Evolutionary conservation across 2,329 filamentous ascomycete genomes (phyloP), one percentile per base, ranked within the genome.

Genomic region (Sclerotinia glacialis): DNA sequence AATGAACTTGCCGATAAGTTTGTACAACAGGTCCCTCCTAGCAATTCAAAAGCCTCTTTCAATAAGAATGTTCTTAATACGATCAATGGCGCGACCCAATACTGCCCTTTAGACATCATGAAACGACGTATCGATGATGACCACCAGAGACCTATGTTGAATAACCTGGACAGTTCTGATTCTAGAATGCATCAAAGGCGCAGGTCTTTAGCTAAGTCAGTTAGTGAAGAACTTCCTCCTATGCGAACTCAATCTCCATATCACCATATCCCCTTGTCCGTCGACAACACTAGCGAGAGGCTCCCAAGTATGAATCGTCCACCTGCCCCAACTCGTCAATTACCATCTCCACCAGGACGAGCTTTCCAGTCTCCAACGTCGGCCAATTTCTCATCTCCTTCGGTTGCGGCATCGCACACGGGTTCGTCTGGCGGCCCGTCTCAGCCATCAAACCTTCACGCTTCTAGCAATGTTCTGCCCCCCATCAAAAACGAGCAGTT

Each of bases 321-420:
- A 14, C 69, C 71, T n/a, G 69, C 72, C 26, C 70, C 69, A 34
- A 72, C 67, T 59, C 71, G 72, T n/a, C 75, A 76, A 34, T 66
- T 76, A 40, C 71, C 72, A 26, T 75, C 75, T n/a, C 74, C 75
- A 52, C 72, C 75, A 31, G 71, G 72, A 23, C 71, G 74, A 44
- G 72, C 74, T 18, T 66, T 76, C 5, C 67, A 71, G 23, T 75
- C 74, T 12, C 75, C 75, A 42, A 74, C 72, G 28, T 74, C 72
- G 12, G 44, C 70, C 31, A 75, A 69, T 55, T 72, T 75, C 34
- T 71, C 72, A 21, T 74, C 75, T 18, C 73, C 74, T 37, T 72
- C 71, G 26, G 60, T 70, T 50, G 59, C 71, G 53, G 44, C 58
- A 49, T 72, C 71, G 16, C 73, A 71, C 54, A 69, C 68, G 49